Conservation (phyloP, 2,329 filamentous ascomycete genomes). For the Fonsecaea pedrosoi region DNA sequence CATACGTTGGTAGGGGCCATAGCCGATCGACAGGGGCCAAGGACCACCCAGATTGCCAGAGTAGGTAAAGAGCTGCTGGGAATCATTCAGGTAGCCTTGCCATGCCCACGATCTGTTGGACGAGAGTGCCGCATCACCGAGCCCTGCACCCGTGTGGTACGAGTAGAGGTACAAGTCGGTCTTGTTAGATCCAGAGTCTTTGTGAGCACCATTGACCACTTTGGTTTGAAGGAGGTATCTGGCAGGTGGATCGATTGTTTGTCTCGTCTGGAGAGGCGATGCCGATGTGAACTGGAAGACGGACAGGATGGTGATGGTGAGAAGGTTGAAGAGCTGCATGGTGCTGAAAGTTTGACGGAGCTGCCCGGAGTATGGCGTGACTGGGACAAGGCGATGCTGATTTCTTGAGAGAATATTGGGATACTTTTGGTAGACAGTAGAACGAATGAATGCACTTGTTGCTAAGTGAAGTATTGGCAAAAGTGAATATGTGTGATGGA, state of each 20-base stretch:
- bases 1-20: constrained; percentile 37
- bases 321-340: constrained; percentile 32
- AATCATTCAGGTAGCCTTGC: constrained; percentile 38
- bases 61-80: constrained; percentile 36
- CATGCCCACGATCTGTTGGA: constrained; percentile 32
- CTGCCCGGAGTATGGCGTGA: not conserved
- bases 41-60: constrained; percentile 33
- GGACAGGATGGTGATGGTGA: constrained; percentile 28
- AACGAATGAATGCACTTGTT: not conserved
- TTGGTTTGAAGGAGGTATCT: constrained; percentile 37
- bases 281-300: constrained; percentile 20
- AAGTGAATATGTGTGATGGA: not conserved
- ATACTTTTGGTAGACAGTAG: not conserved
- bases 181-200: constrained; percentile 39
- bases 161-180: constrained; percentile 37
- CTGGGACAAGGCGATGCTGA: not conserved
- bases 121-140: constrained; percentile 36
- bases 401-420: not conserved
- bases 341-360: constrained; percentile 9
- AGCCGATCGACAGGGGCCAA: constrained; percentile 34
- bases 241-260: constrained; percentile 30
- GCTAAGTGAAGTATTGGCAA: not conserved
- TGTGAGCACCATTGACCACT: constrained; percentile 31
- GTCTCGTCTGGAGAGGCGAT: constrained; percentile 31
- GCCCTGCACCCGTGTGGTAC: constrained; percentile 40